Base-by-base conservation (phyloP, 805 yeast genomes). In the Wickerhamiella hasegawae region DNA sequence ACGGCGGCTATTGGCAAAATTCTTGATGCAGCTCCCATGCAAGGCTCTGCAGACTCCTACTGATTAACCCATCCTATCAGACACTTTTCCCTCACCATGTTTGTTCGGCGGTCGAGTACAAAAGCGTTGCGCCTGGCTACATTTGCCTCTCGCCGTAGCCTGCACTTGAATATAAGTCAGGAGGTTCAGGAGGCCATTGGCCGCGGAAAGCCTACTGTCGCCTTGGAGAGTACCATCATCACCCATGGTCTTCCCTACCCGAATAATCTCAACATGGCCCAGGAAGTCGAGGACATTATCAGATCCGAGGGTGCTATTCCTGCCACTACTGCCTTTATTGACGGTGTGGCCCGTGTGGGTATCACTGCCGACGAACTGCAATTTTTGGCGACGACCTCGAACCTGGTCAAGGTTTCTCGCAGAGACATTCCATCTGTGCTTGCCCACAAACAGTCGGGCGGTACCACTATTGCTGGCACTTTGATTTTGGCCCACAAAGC, bases 241-340 rank as follows among this genome's bases (percentile, higher is more conserved):
- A 77, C 94, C 5, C 95, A 83, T 58, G 95, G 95, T 1, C 63
- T 83, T 27, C 94, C 94, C 3, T 78, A 57, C 48, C 94, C 94
- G 0, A 66, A 67, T 17, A 83, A 84, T 48, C 48, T 79, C 9
- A 62, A 63, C 18, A 75, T 83, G 83, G 94, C 94, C 0, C 47
- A 46, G 21, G 54, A 60, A 1, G 92, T 80, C 1, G 94, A 83
- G 53, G 39, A 52, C 4, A 58, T 66, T 5, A 66, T 83, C 14
- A 62, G 92, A 29, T 49, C 52, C 0, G 52, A 63, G 24, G 85
- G 87, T 5, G 84, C 74, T 1, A 57, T 77, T 4, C 95, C 95
- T 0, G 94, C 94, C 0, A 81, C 94, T 0, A 71, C 77, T 38
- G 94, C 83, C 0, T 77, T 84, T 46, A 54, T 84, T 14, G 52